Evolutionary conservation across 2,329 filamentous ascomycete species (phyloP).

Genomic region (Pseudohalonectria lignicola): DNA sequence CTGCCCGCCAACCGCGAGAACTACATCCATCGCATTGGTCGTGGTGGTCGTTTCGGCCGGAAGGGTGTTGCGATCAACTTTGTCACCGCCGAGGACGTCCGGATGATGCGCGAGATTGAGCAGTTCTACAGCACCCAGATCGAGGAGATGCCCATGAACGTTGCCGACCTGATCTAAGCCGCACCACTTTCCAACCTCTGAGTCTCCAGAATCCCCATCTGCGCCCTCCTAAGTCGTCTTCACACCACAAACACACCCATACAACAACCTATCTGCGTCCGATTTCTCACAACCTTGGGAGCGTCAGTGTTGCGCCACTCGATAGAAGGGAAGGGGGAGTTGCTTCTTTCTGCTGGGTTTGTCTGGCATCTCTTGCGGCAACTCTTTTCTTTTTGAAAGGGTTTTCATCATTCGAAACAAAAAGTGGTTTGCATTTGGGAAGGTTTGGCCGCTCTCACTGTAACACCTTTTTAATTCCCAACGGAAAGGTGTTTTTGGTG

Average conservation of each 20-base stretch:
- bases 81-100: slow-evolving; percentile 94
- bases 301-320: slow-evolving; percentile 8
- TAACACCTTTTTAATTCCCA: slow-evolving; percentile 3
- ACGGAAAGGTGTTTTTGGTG: slow-evolving; percentile 4
- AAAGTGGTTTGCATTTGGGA: slow-evolving; percentile 5
- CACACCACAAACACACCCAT: too few relatives aligned
- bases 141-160: slow-evolving; percentile 98
- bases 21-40: slow-evolving; percentile 97
- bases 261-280: not conserved
- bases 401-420: slow-evolving; percentile 1
- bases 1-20: slow-evolving; percentile 97
- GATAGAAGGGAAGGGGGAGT: slow-evolving; percentile 8
- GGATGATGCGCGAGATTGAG: slow-evolving; percentile 95
- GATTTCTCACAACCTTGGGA: slow-evolving; percentile 1
- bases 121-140: slow-evolving; percentile 95
- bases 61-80: slow-evolving; percentile 99
- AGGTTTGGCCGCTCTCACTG: slow-evolving; percentile 3
- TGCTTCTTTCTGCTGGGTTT: slow-evolving; percentile 3
- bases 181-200: not conserved
- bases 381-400: slow-evolving; percentile 1
- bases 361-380: not conserved
- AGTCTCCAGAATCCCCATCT: not conserved
- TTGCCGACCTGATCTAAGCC: slow-evolving; percentile 43
- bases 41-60: slow-evolving; percentile 87
- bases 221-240: slow-evolving; percentile 4